A percentile compares a stretch with the other conserved stretches of the same genome.
Conservation (phyloP, 129 eudicot genomes). For the Lactuca sativa region DNA sequence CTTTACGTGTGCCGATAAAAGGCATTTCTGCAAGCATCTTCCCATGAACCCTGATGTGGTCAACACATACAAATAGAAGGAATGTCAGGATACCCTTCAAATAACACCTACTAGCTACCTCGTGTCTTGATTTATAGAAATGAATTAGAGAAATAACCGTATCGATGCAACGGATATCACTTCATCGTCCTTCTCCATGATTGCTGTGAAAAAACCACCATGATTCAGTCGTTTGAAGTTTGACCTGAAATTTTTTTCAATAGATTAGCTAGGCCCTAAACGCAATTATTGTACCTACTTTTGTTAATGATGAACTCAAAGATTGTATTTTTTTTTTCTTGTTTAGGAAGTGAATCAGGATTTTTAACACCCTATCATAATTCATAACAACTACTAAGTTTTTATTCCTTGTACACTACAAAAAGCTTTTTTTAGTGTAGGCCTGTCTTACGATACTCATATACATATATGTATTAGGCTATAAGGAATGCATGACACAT, state of each 20-base stretch:
- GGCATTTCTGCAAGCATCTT: conserved; percentile 79
- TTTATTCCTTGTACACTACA: no score
- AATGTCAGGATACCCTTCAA: neutral
- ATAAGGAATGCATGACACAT: no score
- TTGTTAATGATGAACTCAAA: neutral
- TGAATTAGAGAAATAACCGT: conserved; percentile 40
- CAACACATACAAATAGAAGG: neutral
- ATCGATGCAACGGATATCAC: conserved; percentile 60
- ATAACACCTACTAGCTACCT: neutral
- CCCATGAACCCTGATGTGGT: conserved; percentile 57
- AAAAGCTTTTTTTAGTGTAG: no score
- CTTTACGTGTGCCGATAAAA: conserved; percentile 60
- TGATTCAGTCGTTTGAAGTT: conserved; percentile 56
- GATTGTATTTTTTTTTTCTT: neutral
- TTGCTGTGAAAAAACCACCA: conserved; percentile 50
- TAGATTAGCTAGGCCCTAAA: neutral
- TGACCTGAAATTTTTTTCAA: conserved; percentile 51
- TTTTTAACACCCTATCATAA: no score
- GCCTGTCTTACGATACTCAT: no score
- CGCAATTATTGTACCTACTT: neutral
- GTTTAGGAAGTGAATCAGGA: no score
- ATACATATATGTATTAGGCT: no score
- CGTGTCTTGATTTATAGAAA: neutral
- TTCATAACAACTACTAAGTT: no score
- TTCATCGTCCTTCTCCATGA: conserved; percentile 64